These are phyloP conservation scores for Liriodendron chinense DNA, from an alignment of 164 flowering plant species.

Conservation along the genomic window DNA sequence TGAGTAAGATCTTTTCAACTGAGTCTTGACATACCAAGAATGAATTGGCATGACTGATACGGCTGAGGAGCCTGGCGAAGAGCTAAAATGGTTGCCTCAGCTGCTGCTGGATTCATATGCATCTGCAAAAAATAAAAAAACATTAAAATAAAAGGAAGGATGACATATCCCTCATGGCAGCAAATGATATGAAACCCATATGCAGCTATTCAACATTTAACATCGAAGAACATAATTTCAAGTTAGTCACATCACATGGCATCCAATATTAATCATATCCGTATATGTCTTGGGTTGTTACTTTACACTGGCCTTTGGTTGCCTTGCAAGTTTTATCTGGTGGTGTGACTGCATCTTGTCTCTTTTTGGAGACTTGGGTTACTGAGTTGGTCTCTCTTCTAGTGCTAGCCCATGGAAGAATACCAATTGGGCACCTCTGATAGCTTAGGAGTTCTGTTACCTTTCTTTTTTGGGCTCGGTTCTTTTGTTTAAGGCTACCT, in stretches of 20 bases:
- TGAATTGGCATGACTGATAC: slow-evolving; percentile 73
- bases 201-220: no score
- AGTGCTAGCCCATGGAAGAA: neutral
- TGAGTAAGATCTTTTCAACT: neutral
- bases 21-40: slow-evolving; percentile 54
- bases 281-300: neutral
- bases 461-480: neutral
- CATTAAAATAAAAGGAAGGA: neutral
- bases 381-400: neutral
- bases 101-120: slow-evolving; percentile 70
- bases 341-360: neutral
- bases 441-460: neutral
- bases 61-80: slow-evolving; percentile 72
- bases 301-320: neutral
- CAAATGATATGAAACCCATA: no score
- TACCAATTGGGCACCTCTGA: neutral
- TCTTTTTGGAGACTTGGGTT: neutral
- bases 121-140: slow-evolving; percentile 39
- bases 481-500: neutral
- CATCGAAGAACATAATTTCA: no score
- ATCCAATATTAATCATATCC: neutral
- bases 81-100: slow-evolving; percentile 80
- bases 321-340: neutral
- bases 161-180: no score
- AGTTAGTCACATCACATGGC: no score